Evolutionary conservation across 192 early-diverging fungal species (phyloP), one percentile per base, ranked within the genome.

Genomic region (Entomortierella beljakovae): DNA sequence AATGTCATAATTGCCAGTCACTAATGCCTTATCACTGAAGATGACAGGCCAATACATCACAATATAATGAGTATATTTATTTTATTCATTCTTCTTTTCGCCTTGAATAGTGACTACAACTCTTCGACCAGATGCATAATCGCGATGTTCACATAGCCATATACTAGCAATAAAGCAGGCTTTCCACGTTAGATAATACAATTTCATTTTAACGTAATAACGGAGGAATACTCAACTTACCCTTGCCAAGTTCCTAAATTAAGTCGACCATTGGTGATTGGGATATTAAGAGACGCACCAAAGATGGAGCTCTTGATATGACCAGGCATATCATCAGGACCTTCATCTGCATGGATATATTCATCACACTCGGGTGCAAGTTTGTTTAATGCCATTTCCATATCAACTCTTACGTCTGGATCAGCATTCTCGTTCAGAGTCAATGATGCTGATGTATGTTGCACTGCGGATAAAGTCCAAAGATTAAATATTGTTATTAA

Each of bases 371-470:
- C 96, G 7, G 96, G 95, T 1, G 89, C 95, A 34, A 97, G 82
- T 42, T 88, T 86, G 68, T 97, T 92, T 46, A 96, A 73, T 15
- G 88, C 90, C 91, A 94, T 95, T 32, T 94, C 91, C 91, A 97
- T 92, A 67, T 98, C 96, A 0, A 74, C 81, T 13, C 95, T 81
- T 16, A 96, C 91, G 65, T 87, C 88, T 13, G 88, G 83, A 80
- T 94, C 95, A 31, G 82, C 91, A 68, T 96, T 96, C 73, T 98
- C 96, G 71, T 97, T 97, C 32, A 98, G 63, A 46, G 92, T 92
- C 13, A 98, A 75, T 0, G 95, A 96, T 0, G 95, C 95, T 18
- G 93, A 94, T 0, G 95, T 98, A 68, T 98, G 96, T 75, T 96
- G 93, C 34, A 98, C 87, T 85, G 82, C 35, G 29, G 70, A 20